Conservation (phyloP, 176 grass and related monocot species). For the Juncus effusus region DNA sequence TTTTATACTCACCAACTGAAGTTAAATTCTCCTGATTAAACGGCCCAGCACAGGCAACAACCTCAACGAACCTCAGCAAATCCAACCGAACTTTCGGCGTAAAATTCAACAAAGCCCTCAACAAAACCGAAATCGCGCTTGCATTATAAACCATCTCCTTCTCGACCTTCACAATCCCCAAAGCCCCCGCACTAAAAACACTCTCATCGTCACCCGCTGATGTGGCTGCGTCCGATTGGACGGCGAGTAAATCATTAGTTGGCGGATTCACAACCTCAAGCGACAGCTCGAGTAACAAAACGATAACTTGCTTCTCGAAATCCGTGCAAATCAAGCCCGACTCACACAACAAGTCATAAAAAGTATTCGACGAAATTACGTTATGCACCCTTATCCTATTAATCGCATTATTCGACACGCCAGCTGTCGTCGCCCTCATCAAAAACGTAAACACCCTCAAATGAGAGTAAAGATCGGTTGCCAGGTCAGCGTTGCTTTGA, state of each 20-base stretch:
- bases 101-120: slow-evolving; percentile 79
- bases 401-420: slow-evolving; percentile 77
- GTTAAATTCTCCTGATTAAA: slow-evolving; percentile 99
- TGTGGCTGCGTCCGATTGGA: slow-evolving; percentile 49
- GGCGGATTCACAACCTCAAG: slow-evolving; percentile 91
- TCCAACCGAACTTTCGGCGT: slow-evolving; percentile 93
- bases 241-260: slow-evolving; percentile 29
- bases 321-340: slow-evolving; percentile 90
- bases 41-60: slow-evolving; percentile 68
- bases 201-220: slow-evolving; percentile 48
- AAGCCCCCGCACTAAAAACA: slow-evolving; percentile 56
- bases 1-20: slow-evolving; percentile 70
- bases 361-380: slow-evolving; percentile 78
- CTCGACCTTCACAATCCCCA: slow-evolving; percentile 83
- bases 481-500: slow-evolving; percentile 51
- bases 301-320: slow-evolving; percentile 88
- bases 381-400: slow-evolving; percentile 87
- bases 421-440: slow-evolving; percentile 87
- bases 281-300: slow-evolving; percentile 96
- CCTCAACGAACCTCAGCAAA: slow-evolving; percentile 84
- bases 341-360: slow-evolving; percentile 94
- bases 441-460: slow-evolving; percentile 84
- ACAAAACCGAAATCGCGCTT: slow-evolving; percentile 73
- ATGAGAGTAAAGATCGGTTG: slow-evolving; percentile 51
- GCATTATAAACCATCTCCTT: slow-evolving; percentile 84